Base-by-base conservation (phyloP, 1,139 yeast genomes). In the Lodderomyces beijingensis region DNA sequence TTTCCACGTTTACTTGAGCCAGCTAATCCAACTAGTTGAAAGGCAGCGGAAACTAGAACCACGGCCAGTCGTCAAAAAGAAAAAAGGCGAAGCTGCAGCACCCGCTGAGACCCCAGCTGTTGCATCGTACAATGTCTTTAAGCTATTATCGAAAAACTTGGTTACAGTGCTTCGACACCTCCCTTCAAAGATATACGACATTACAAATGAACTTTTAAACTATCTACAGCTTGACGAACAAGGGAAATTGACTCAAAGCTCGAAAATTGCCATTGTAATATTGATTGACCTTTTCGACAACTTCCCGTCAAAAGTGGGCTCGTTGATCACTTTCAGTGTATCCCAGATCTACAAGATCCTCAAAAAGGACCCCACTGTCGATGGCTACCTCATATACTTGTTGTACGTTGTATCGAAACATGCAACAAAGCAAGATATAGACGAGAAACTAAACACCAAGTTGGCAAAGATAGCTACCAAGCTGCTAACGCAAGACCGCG, bases 381-480 rank as follows among this genome's bases (percentile, higher is more conserved):
- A 48, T 38, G 44, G 53, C 32, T 50, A 54, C 21, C 46, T 67
- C 43, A 49, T 64, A 4, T 64, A 50, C 39, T 50, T 68, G 28
- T 50, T 67, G 25, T 53, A 57, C 33, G 47, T 59, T 3, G 49
- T 66, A 15, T 51, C 65, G 9, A 62, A 60, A 33, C 59, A 60
- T 38, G 64, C 73, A 14, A 53, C 65, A 13, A 60, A 57, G 37
- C 41, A 54, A 9, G 74, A 67, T 39, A 46, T 67, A 9, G 72
- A 68, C 42, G 72, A 65, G 7, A 68, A 67, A 39, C 44, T 59
- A 10, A 66, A 57, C 36, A 53, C 57, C 2, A 68, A 66, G 37
- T 47, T 66, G 36, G 37, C 59, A 38, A 66, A 66, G 35, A 40
- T 66, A 10, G 46, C 53, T 5, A 46, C 51, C 25, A 66, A 65